Evolutionary conservation across 2,329 filamentous ascomycete species (phyloP).

Genomic region (Cytospora piceicola): DNA sequence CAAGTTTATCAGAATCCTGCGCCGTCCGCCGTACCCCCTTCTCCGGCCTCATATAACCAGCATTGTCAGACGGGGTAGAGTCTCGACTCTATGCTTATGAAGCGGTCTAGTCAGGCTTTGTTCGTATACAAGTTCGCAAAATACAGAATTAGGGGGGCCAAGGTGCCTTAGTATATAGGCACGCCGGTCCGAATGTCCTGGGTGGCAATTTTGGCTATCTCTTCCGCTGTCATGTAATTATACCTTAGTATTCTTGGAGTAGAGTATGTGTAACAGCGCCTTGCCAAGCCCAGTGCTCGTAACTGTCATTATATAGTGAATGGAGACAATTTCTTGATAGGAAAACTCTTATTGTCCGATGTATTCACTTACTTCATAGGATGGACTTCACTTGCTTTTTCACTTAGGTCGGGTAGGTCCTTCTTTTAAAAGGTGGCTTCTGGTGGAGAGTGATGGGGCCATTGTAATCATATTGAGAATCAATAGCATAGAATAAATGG

Average conservation of each 20-base stretch:
- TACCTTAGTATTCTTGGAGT: conserved; percentile 52
- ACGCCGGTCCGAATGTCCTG: conserved; percentile 40
- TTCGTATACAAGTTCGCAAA: conserved; percentile 36
- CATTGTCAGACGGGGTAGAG: conserved; percentile 47
- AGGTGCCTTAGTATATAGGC: conserved; percentile 33
- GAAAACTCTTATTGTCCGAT: too few relatives aligned
- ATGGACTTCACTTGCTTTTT: conserved; percentile 31
- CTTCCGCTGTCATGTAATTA: conserved; percentile 52
- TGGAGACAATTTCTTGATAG: neutral
- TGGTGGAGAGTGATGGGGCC: conserved; percentile 27
- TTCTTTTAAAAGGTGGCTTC: conserved; percentile 40
- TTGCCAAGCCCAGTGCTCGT: conserved; percentile 47
- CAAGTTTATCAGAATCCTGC: conserved; percentile 29
- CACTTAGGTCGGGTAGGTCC: conserved; percentile 36
- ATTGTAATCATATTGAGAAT: too few relatives aligned
- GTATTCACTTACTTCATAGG: neutral
- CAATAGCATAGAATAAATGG: too few relatives aligned
- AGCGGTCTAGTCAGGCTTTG: conserved; percentile 34
- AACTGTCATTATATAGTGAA: conserved; percentile 50
- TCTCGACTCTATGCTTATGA: conserved; percentile 34
- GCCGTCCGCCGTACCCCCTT: conserved; percentile 34
- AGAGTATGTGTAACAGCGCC: conserved; percentile 55
- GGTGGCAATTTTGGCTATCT: conserved; percentile 48
- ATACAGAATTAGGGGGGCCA: conserved; percentile 43
- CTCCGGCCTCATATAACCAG: conserved; percentile 43